phyloP scores from a whole-genome alignment of 345 rosid species.

The Aethionema arabicum region DNA sequence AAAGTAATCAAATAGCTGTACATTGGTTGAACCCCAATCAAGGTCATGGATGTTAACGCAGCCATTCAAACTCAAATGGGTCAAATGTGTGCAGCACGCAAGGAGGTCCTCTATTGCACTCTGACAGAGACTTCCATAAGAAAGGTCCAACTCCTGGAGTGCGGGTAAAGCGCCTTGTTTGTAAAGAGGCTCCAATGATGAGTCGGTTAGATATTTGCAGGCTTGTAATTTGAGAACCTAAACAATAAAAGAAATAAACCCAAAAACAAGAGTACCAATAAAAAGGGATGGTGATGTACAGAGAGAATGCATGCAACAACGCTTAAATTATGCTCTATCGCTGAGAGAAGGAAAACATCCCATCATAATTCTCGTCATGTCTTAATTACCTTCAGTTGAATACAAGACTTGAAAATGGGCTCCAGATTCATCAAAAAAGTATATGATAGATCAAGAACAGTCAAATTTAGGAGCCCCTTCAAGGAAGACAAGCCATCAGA shows the following conservation, averaged over 20 bases:
- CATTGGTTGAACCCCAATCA: slow-evolving; percentile 69
- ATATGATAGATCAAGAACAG: slow-evolving; percentile 82
- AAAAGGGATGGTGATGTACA: slow-evolving; percentile 10
- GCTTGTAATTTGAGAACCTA: slow-evolving; percentile 95
- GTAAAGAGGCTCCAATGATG: slow-evolving; percentile 91
- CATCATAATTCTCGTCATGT: slow-evolving; percentile 7
- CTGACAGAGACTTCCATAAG: slow-evolving; percentile 89
- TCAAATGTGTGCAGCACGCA: slow-evolving; percentile 84
- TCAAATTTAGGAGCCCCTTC: slow-evolving; percentile 56
- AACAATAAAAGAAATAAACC: slow-evolving; percentile 15
- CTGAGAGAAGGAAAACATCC: slow-evolving; percentile 9
- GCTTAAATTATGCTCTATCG: slow-evolving; percentile 5
- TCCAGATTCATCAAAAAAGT: slow-evolving; percentile 79
- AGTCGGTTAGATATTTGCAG: slow-evolving; percentile 87
- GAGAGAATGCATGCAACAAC: slow-evolving; percentile 7
- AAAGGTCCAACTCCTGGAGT: slow-evolving; percentile 85
- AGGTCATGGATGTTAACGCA: slow-evolving; percentile 94
- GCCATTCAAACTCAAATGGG: slow-evolving; percentile 93
- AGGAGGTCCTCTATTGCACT: slow-evolving; percentile 96
- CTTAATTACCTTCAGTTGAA: slow-evolving; percentile 70
- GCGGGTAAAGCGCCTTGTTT: slow-evolving; percentile 74
- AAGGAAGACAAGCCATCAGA: slow-evolving; percentile 76
- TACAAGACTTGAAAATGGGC: slow-evolving; percentile 84
- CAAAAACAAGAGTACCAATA: neutral
- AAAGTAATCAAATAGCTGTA: slow-evolving; percentile 42